These are phyloP conservation scores for Aspergillus incahuasiensis DNA, from an alignment of 495 filamentous ascomycete species.

Conservation along the genomic window DNA sequence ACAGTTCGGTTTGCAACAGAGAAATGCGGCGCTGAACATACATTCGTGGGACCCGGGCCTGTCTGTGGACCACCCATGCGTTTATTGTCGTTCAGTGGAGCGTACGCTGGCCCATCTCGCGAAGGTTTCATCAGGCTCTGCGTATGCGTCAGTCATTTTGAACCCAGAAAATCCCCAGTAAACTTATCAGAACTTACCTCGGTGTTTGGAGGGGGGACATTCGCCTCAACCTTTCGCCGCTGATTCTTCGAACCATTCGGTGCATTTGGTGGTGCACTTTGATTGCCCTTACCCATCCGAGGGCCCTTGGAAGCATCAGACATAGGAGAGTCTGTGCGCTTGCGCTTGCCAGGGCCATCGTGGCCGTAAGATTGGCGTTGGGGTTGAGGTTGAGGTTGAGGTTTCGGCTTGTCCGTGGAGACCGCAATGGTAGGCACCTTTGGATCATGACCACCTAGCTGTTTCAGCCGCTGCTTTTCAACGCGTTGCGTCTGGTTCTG, in stretches of 20 bases:
- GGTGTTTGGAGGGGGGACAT: conserved; percentile 20
- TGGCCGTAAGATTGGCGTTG: too few relatives aligned
- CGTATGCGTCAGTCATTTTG: neutral
- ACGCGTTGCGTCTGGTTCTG: conserved; percentile 26
- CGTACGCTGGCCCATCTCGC: conserved; percentile 33
- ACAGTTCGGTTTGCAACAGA: neutral
- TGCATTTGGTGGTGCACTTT: conserved; percentile 20
- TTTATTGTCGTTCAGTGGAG: conserved; percentile 15
- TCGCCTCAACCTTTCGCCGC: conserved; percentile 26
- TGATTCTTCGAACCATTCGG: conserved; percentile 21
- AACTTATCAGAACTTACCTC: conserved; percentile 27
- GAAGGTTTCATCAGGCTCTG: conserved; percentile 39
- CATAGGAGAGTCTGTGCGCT: conserved; percentile 34
- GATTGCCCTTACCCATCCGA: conserved; percentile 22
- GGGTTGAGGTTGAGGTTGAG: too few relatives aligned
- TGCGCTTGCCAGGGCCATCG: conserved; percentile 37
- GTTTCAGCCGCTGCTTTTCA: conserved; percentile 38
- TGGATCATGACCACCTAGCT: conserved; percentile 44
- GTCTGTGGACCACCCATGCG: conserved; percentile 12
- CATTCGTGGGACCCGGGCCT: conserved; percentile 15
- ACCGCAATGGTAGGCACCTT: conserved; percentile 42
- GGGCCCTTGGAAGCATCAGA: conserved; percentile 24
- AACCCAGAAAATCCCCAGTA: neutral
- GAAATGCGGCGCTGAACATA: conserved; percentile 14
- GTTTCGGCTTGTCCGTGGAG: conserved; percentile 16